phyloP scores from a whole-genome alignment of 129 eudicot species.

The Saussurea involucrata region DNA sequence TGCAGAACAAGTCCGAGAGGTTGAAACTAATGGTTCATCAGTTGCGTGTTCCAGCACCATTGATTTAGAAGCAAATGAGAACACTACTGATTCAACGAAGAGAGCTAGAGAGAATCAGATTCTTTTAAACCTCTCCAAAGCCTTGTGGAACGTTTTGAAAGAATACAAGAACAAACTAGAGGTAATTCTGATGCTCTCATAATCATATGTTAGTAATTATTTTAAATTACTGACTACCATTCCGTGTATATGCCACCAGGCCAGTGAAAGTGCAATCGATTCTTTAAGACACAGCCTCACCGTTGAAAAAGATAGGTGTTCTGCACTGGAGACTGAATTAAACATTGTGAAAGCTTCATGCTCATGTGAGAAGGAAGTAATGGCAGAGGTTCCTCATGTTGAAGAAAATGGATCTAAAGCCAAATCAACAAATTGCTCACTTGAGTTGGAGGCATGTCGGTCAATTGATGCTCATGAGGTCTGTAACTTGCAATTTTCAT shows the following conservation, averaged over 20 bases:
- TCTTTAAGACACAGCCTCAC: slow-evolving; percentile 36
- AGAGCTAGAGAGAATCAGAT: slow-evolving; percentile 44
- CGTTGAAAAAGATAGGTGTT: slow-evolving; percentile 31
- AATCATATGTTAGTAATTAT: neutral
- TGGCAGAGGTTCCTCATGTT: neutral
- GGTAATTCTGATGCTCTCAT: slow-evolving; percentile 28
- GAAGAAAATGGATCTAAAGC: slow-evolving; percentile 13
- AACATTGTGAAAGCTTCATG: slow-evolving; percentile 32
- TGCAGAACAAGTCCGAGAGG: slow-evolving; percentile 25
- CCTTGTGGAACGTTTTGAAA: slow-evolving; percentile 71
- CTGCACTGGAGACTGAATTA: slow-evolving; percentile 46
- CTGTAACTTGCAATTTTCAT: slow-evolving; percentile 1
- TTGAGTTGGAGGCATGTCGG: slow-evolving; percentile 9
- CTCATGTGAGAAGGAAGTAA: slow-evolving; percentile 22
- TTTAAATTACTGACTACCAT: neutral
- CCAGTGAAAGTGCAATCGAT: slow-evolving; percentile 33
- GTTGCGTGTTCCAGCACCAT: slow-evolving; percentile 20
- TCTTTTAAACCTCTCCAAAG: slow-evolving; percentile 56
- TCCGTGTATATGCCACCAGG: slow-evolving; percentile 35
- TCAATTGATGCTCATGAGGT: slow-evolving; percentile 33
- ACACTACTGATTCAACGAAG: slow-evolving; percentile 18
- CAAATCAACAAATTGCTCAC: neutral
- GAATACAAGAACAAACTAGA: slow-evolving; percentile 58
- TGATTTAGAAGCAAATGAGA: neutral
- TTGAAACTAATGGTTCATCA: slow-evolving; percentile 11